Conservation (phyloP, 306 rosid species). For the Rosa rugosa region DNA sequence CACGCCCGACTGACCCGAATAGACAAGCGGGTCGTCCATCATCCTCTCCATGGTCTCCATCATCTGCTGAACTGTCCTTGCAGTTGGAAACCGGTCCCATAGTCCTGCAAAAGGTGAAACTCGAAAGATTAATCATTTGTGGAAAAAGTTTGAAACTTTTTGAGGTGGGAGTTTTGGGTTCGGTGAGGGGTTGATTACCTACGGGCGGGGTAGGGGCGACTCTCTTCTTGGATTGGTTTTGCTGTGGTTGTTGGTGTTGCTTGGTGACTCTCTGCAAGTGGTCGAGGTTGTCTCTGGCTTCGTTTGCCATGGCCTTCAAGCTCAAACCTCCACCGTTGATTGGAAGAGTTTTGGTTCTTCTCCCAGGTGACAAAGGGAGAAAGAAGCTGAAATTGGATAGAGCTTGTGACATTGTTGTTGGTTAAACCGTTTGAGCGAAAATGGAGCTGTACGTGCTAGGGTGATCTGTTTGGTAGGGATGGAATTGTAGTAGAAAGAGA, state of each 20-base stretch:
- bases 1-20: conserved; percentile 28
- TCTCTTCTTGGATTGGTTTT: conserved; percentile 34
- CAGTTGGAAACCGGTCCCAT: conserved; percentile 81
- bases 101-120: conserved; percentile 38
- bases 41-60: conserved; percentile 84
- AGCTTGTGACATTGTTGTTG: conserved; percentile 37
- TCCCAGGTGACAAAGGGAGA: conserved; percentile 21
- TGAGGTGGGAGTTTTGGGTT: not conserved
- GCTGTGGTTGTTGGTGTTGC: conserved; percentile 32
- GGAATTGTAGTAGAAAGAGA: not conserved
- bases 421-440: not conserved
- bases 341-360: not conserved
- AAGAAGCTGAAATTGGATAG: conserved; percentile 25
- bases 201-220: conserved; percentile 44
- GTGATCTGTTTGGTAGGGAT: not conserved
- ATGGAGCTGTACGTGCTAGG: not conserved
- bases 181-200: conserved; percentile 30
- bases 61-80: conserved; percentile 77
- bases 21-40: conserved; percentile 68
- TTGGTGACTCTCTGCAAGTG: conserved; percentile 40
- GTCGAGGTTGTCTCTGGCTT: conserved; percentile 51
- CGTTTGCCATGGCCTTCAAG: conserved; percentile 46
- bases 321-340: not conserved
- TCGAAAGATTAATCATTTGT: not conserved
- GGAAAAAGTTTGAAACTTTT: not conserved